phyloP scores from a whole-genome alignment of 2,329 filamentous ascomycete genomes.

The Chrysosporium queenslandicum region DNA sequence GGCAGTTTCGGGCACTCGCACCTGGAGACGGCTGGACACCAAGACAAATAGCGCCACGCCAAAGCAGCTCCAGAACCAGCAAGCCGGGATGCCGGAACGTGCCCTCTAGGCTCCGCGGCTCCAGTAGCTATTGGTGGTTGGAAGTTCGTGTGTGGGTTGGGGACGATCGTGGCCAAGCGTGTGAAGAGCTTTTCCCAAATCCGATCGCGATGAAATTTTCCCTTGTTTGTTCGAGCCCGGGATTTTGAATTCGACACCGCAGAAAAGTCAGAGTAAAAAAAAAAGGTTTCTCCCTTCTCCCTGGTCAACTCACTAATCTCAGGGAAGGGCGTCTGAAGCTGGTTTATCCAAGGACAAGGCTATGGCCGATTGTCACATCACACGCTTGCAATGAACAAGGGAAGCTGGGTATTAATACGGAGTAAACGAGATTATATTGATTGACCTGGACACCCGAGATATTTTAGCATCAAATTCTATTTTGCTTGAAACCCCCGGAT shows the following conservation, averaged over 20 bases:
- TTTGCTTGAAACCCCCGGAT: not conserved
- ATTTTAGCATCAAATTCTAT: slow-evolving; percentile 11
- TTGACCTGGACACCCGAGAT: not conserved
- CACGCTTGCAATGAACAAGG: not conserved
- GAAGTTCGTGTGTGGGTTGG: not conserved
- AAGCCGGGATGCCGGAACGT: slow-evolving; percentile 10
- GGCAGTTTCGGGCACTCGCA: not conserved
- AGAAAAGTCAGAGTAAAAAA: not conserved
- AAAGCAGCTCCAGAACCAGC: slow-evolving; percentile 10
- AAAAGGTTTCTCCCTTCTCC: not conserved
- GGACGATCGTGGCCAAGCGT: not conserved
- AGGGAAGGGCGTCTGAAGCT: not conserved
- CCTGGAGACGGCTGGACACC: not conserved
- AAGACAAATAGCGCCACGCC: slow-evolving; percentile 8
- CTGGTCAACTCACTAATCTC: no score
- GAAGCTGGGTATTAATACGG: slow-evolving; percentile 4
- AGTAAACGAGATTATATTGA: slow-evolving; percentile 1
- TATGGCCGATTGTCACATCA: not conserved
- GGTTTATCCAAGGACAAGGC: not conserved
- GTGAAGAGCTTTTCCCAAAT: not conserved
- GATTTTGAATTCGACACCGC: no score
- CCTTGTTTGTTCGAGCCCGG: not conserved
- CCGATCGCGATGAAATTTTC: no score
- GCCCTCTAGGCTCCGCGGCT: slow-evolving; percentile 5
- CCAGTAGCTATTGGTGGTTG: not conserved